Evolutionary conservation across 2,329 filamentous ascomycete species (phyloP).

Genomic region (Colletotrichum godetiae): DNA sequence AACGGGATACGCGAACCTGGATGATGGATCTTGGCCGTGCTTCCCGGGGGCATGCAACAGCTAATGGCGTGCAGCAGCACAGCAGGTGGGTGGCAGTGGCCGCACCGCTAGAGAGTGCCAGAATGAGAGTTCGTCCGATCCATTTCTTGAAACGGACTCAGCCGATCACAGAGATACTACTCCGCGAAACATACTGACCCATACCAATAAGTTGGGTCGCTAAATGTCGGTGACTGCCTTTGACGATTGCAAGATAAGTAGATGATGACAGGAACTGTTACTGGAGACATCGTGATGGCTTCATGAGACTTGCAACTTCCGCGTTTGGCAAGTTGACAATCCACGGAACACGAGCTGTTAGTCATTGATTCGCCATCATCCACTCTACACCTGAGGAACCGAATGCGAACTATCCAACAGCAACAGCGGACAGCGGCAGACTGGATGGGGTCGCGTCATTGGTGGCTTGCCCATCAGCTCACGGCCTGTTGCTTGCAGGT

Average conservation of each 20-base stretch:
- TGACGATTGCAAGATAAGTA: not conserved
- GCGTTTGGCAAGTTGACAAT: not conserved
- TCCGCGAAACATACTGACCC: not conserved
- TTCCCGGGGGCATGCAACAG: not conserved
- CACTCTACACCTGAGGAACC: not conserved
- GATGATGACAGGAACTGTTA: no score
- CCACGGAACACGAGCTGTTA: not conserved
- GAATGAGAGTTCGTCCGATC: conserved; percentile 16
- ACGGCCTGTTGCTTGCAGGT: conserved; percentile 18
- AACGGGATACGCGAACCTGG: not conserved
- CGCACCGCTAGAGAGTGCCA: not conserved
- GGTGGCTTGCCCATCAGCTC: conserved; percentile 19
- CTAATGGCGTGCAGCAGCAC: not conserved
- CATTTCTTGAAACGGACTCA: not conserved
- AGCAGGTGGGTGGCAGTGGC: not conserved
- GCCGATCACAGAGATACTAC: not conserved
- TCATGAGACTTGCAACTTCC: not conserved
- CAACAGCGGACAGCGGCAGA: not conserved
- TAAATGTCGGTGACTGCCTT: no score
- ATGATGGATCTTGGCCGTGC: not conserved
- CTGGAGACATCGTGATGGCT: not conserved
- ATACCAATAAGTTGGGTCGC: not conserved
- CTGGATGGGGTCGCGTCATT: conserved; percentile 18
- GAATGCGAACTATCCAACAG: conserved; percentile 16
- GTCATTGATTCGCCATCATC: not conserved